Evolutionary conservation across 768 basidiomycete genomes (phyloP).

Genomic region (Tricholoma saponaceum): DNA sequence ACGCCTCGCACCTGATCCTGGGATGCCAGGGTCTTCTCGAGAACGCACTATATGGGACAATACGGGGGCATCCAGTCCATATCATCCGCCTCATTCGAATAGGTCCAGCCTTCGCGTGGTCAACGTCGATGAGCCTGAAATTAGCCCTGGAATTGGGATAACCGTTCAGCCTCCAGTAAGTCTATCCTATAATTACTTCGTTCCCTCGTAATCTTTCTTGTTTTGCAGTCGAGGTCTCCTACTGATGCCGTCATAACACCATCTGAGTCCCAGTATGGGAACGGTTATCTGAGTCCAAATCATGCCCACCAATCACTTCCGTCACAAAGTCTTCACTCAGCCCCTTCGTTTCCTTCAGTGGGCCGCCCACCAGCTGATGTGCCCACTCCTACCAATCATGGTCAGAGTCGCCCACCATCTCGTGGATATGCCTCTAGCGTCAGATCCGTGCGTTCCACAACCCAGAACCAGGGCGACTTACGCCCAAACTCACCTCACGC

Average conservation of each 20-base stretch:
- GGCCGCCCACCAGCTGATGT: background rate
- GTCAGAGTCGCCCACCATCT: background rate
- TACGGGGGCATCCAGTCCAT: background rate
- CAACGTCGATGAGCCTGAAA: conserved; percentile 3
- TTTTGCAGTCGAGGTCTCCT: conserved; percentile 15
- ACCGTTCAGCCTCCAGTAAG: conserved; percentile 18
- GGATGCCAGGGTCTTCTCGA: background rate
- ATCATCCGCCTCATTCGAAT: background rate
- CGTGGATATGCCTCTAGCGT: background rate
- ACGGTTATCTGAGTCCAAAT: conserved; percentile 11
- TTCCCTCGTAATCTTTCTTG: background rate
- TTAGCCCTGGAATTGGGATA: conserved; percentile 14
- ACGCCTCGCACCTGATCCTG: conserved; percentile 8
- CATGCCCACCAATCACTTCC: background rate
- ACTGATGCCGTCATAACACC: conserved; percentile 10
- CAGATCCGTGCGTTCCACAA: background rate
- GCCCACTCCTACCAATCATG: background rate
- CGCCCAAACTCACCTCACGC: background rate
- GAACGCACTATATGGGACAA: background rate
- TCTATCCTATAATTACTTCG: background rate
- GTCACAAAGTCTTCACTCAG: conserved; percentile 5
- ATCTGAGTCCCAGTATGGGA: conserved; percentile 4
- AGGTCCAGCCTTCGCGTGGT: background rate
- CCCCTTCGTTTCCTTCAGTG: background rate
- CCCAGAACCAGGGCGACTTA: background rate